These are phyloP conservation scores for Cutaneotrichosporon dermatis DNA, from an alignment of 1,284 basidiomycete genomes.

Conservation along the genomic window DNA sequence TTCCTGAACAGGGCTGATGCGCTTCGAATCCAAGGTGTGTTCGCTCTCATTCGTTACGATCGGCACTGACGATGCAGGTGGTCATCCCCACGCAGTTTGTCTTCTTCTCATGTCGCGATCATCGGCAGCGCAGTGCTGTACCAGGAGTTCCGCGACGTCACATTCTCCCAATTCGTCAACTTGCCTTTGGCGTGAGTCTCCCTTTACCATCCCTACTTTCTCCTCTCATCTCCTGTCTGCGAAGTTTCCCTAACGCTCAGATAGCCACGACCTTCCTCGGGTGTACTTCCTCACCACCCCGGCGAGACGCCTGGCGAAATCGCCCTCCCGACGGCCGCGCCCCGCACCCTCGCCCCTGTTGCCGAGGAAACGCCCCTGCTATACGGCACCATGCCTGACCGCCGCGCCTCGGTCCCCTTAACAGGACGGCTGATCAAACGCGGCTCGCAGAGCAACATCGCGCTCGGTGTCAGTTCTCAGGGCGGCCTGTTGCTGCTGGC, in stretches of 20 bases:
- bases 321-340: too few relatives aligned
- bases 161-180: slow-evolving; percentile 70
- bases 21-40: slow-evolving; percentile 73
- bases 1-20: slow-evolving; percentile 90
- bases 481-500: slow-evolving; percentile 40
- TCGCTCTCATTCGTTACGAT: too few relatives aligned
- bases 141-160: slow-evolving; percentile 78
- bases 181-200: slow-evolving; percentile 45
- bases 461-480: slow-evolving; percentile 31
- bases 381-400: background rate
- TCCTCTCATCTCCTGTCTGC: too few relatives aligned
- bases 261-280: slow-evolving; percentile 42
- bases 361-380: slow-evolving; percentile 30
- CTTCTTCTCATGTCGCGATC: slow-evolving; percentile 65
- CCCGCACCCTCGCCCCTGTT: background rate
- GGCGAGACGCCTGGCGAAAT: background rate
- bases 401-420: background rate
- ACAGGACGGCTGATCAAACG: slow-evolving; percentile 4
- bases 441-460: slow-evolving; percentile 23
- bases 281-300: slow-evolving; percentile 60
- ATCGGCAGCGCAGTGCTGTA: slow-evolving; percentile 89
- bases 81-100: slow-evolving; percentile 95
- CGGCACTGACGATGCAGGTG: slow-evolving; percentile 1
- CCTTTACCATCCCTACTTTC: too few relatives aligned
- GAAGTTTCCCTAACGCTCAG: slow-evolving; percentile 47